Evolutionary conservation across 371 early-diverging fungal species (phyloP).

Genomic region (Syncephalastrum monosporum): DNA sequence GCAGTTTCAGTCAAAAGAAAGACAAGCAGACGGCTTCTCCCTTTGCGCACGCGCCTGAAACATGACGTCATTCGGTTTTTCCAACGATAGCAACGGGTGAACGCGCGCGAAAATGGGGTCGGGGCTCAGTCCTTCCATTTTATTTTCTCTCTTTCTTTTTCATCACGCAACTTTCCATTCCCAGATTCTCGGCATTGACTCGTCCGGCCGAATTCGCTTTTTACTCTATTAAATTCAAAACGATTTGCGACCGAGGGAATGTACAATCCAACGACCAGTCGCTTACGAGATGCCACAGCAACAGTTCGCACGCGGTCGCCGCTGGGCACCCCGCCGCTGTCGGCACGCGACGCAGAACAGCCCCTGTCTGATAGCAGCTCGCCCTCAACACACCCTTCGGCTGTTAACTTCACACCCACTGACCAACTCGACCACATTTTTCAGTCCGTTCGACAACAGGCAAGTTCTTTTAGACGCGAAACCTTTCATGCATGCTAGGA

Average conservation of each 20-base stretch:
- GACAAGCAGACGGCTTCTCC: too few species aligned
- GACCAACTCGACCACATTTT: slow-evolving; percentile 31
- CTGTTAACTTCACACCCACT: slow-evolving; percentile 13
- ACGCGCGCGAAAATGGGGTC: not conserved
- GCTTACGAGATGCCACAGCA: slow-evolving; percentile 21
- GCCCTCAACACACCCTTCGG: not conserved
- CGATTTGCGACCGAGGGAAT: slow-evolving; percentile 1
- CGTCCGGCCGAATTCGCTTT: not conserved
- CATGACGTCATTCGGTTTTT: too few species aligned
- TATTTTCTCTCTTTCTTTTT: slow-evolving; percentile 8
- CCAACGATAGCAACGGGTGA: too few species aligned
- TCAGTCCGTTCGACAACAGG: slow-evolving; percentile 31
- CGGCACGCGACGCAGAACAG: slow-evolving; percentile 4
- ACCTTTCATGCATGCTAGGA: not conserved
- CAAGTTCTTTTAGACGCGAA: slow-evolving; percentile 5
- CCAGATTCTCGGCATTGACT: not conserved
- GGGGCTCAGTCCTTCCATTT: slow-evolving; percentile 3
- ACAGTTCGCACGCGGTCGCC: slow-evolving; percentile 20
- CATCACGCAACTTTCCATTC: slow-evolving; percentile 3
- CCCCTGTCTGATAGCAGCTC: too few species aligned
- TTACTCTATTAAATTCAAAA: not conserved
- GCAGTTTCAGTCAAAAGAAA: too few species aligned
- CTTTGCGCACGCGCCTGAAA: not conserved
- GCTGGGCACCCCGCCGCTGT: slow-evolving; percentile 18
- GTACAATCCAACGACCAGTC: slow-evolving; percentile 20